Conservation (phyloP, 495 filamentous ascomycete genomes). For the Talaromyces stipitatus region DNA sequence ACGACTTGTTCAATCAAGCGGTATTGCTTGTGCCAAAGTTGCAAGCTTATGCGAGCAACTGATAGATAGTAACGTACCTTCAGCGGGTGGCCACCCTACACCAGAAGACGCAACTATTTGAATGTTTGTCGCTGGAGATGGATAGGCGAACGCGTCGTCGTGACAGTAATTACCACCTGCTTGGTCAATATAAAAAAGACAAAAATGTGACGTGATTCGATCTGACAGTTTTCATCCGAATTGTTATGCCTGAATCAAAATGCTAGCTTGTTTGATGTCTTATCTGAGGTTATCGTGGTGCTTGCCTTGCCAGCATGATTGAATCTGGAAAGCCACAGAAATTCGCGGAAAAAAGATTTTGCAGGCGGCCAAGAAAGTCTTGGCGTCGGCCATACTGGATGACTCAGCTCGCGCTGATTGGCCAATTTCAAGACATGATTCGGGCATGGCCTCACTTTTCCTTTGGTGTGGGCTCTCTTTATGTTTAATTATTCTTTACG, state of each 20-base stretch:
- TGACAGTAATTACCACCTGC: not conserved
- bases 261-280: too few species aligned
- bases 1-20: conserved; percentile 47
- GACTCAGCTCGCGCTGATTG: not conserved
- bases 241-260: too few species aligned
- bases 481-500: too few species aligned
- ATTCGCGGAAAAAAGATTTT: conserved; percentile 5
- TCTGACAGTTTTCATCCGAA: too few species aligned
- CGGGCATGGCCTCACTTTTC: not conserved
- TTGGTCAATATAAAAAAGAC: not conserved
- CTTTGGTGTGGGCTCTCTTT: too few species aligned
- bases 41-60: conserved; percentile 6
- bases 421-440: not conserved
- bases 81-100: conserved; percentile 25
- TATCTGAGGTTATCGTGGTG: too few species aligned
- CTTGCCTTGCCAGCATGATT: too few species aligned
- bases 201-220: not conserved
- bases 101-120: conserved; percentile 3
- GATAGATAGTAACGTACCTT: conserved; percentile 50
- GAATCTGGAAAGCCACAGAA: not conserved
- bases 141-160: not conserved
- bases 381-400: not conserved
- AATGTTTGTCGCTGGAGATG: not conserved
- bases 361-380: not conserved
- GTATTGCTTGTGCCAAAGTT: not conserved